Evolutionary conservation across 2,329 filamentous ascomycete genomes (phyloP).

Genomic region (Pyricularia sp.): DNA sequence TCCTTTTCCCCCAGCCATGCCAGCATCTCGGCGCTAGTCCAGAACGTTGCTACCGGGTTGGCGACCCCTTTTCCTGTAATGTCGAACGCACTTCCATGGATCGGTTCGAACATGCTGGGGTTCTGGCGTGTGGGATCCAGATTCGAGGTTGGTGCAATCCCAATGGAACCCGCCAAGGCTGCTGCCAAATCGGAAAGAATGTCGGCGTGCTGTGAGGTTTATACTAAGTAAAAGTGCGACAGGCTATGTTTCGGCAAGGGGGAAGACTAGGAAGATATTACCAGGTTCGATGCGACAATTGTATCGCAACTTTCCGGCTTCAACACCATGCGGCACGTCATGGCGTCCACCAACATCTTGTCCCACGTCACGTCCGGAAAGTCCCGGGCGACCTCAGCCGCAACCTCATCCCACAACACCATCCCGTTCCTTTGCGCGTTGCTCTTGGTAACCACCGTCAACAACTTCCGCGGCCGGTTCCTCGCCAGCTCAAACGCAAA

Average conservation of each 20-base stretch:
- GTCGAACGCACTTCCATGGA: constrained; percentile 45
- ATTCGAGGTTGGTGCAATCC: constrained; percentile 57
- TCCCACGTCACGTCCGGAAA: constrained; percentile 51
- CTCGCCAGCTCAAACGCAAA: constrained; percentile 52
- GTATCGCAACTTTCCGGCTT: constrained; percentile 50
- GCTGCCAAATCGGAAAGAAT: constrained; percentile 60
- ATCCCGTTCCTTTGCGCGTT: constrained; percentile 59
- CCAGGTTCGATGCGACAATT: constrained; percentile 54
- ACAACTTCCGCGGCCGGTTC: constrained; percentile 41
- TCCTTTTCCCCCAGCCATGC: constrained; percentile 41
- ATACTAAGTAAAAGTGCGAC: no score
- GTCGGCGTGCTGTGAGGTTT: constrained; percentile 32
- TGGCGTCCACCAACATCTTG: constrained; percentile 53
- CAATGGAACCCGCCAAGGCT: constrained; percentile 57
- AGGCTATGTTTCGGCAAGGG: background rate
- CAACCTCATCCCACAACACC: constrained; percentile 59
- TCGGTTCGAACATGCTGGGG: constrained; percentile 48
- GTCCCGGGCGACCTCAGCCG: constrained; percentile 41
- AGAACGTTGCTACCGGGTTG: constrained; percentile 45
- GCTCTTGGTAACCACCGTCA: constrained; percentile 57
- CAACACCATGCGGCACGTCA: constrained; percentile 43
- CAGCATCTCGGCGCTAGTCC: constrained; percentile 44
- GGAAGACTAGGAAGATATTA: background rate
- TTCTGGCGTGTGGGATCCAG: constrained; percentile 47
- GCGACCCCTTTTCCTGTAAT: constrained; percentile 43